These are phyloP conservation scores for Luffa acutangula DNA, from an alignment of 306 rosid species.

Conservation along the genomic window DNA sequence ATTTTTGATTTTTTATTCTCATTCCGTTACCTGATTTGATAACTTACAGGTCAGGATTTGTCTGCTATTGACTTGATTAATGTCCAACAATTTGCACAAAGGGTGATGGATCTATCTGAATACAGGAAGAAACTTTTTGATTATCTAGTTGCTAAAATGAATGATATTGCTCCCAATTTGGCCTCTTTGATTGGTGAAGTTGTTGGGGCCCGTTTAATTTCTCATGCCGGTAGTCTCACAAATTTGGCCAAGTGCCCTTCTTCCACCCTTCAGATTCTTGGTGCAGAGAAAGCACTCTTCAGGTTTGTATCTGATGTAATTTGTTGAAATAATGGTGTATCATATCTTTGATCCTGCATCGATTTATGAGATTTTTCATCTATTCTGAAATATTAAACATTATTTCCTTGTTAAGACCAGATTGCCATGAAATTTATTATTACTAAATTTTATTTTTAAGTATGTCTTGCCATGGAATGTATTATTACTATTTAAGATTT, in stretches of 20 bases:
- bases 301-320: constrained; percentile 33
- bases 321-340: neutral
- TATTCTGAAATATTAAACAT: neutral
- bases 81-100: constrained; percentile 86
- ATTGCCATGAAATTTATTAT: too few relatives aligned
- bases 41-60: constrained; percentile 76
- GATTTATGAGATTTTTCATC: neutral
- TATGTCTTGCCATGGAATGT: neutral
- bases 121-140: constrained; percentile 76
- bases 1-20: neutral
- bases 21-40: constrained; percentile 11
- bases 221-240: constrained; percentile 98
- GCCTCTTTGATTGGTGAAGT: constrained; percentile 94
- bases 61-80: constrained; percentile 81
- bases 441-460: neutral
- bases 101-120: constrained; percentile 85
- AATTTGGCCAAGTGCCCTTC: constrained; percentile 98
- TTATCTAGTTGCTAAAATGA: constrained; percentile 84
- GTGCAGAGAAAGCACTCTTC: constrained; percentile 98
- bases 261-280: constrained; percentile 96
- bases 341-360: neutral
- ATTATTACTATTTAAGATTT: neutral
- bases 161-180: constrained; percentile 94
- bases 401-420: neutral
- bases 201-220: constrained; percentile 94